Evolutionary conservation across 441 rosid genomes (phyloP).

Genomic region (Biscutella laevigata): DNA sequence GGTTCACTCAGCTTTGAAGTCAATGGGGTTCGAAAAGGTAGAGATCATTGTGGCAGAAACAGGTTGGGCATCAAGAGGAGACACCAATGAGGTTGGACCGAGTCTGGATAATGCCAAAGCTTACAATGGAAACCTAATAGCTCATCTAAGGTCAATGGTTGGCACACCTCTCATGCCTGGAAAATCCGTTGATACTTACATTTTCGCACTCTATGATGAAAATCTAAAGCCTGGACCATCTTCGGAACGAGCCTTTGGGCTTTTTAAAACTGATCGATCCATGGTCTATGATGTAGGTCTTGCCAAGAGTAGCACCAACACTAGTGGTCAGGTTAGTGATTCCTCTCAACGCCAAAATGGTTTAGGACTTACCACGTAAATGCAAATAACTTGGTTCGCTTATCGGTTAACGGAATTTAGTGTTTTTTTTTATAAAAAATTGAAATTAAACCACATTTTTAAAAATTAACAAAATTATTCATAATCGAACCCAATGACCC

Average conservation of each 20-base stretch:
- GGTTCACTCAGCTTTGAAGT: slow-evolving; percentile 67
- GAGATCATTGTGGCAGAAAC: slow-evolving; percentile 89
- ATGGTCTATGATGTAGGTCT: slow-evolving; percentile 63
- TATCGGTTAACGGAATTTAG: too few species aligned
- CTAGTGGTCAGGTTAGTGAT: slow-evolving; percentile 39
- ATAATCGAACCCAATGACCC: too few species aligned
- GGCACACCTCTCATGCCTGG: slow-evolving; percentile 97
- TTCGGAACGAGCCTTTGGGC: slow-evolving; percentile 80
- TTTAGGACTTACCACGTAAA: too few species aligned
- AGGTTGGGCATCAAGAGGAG: slow-evolving; percentile 82
- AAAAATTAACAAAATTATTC: too few species aligned
- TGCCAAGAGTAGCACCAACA: slow-evolving; percentile 37
- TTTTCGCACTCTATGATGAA: slow-evolving; percentile 85
- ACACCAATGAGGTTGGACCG: slow-evolving; percentile 66
- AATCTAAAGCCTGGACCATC: slow-evolving; percentile 67
- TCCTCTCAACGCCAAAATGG: not conserved
- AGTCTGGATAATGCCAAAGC: slow-evolving; percentile 82
- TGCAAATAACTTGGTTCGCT: too few species aligned
- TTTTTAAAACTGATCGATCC: slow-evolving; percentile 67
- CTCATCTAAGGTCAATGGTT: slow-evolving; percentile 63
- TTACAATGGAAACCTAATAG: slow-evolving; percentile 77
- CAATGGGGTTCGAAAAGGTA: slow-evolving; percentile 62
- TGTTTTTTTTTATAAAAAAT: too few species aligned
- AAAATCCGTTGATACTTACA: slow-evolving; percentile 78
- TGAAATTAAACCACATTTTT: too few species aligned